phyloP scores from a whole-genome alignment of 2,329 filamentous ascomycete species.

The Calonectria montana region DNA sequence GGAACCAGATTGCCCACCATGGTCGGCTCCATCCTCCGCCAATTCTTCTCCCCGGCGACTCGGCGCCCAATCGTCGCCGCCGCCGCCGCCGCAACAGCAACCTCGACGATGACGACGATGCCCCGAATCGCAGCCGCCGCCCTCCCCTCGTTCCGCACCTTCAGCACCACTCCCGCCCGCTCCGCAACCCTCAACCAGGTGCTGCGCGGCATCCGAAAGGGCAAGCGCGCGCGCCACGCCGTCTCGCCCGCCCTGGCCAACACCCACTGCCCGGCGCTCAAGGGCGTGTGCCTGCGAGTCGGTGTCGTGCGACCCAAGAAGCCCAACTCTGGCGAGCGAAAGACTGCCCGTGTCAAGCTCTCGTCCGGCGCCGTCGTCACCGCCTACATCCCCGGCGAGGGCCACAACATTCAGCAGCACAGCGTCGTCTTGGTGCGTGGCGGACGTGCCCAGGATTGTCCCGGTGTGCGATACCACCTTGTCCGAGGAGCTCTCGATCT shows the following conservation, averaged over 20 bases:
- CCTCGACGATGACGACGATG: conserved; percentile 44
- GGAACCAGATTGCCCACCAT: conserved; percentile 45
- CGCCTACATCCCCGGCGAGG: conserved; percentile 96
- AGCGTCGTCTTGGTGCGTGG: conserved; percentile 96
- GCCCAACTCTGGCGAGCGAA: conserved; percentile 96
- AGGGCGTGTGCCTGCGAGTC: conserved; percentile 96
- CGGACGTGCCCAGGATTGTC: conserved; percentile 94
- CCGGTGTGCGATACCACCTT: conserved; percentile 95
- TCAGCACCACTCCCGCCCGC: conserved; percentile 67
- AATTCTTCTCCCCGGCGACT: conserved; percentile 48
- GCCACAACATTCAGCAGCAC: conserved; percentile 99
- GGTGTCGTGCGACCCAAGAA: conserved; percentile 97
- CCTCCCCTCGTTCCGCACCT: conserved; percentile 52
- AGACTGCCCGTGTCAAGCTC: conserved; percentile 91
- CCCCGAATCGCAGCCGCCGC: conserved; percentile 43
- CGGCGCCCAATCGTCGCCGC: conserved; percentile 42
- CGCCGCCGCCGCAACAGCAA: conserved; percentile 28
- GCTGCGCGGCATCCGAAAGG: conserved; percentile 79
- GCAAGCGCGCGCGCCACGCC: conserved; percentile 84
- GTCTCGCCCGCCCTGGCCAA: conserved; percentile 85
- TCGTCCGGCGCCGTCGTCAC: conserved; percentile 89
- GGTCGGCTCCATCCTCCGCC: conserved; percentile 50
- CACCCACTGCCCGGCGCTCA: conserved; percentile 80
- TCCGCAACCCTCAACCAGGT: conserved; percentile 80
- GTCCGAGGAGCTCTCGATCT: conserved; percentile 93